A percentile compares a stretch with the other conserved stretches of the same genome.
phyloP scores from a whole-genome alignment of 306 rosid species.

The Inga oerstediana region DNA sequence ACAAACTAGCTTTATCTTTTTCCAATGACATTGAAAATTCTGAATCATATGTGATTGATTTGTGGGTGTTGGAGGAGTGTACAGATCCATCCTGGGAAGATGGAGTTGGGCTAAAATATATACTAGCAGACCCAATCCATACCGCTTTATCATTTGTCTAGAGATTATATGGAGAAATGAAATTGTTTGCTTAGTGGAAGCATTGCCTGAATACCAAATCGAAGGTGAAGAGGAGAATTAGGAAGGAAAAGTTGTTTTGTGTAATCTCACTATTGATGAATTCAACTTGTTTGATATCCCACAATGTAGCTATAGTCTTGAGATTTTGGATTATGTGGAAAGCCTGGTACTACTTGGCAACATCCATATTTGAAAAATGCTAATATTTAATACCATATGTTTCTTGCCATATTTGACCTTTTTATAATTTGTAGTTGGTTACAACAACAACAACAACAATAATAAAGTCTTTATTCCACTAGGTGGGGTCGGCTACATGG shows the following conservation, averaged over 20 bases:
- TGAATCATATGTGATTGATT: neutral
- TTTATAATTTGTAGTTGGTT: no score
- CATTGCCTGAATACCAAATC: no score
- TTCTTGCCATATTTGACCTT: neutral
- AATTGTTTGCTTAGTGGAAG: neutral
- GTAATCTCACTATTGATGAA: no score
- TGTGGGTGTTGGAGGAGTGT: neutral
- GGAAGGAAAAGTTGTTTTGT: no score
- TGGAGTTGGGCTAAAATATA: neutral
- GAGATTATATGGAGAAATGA: neutral
- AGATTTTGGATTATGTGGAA: neutral
- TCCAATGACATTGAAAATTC: neutral
- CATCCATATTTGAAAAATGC: neutral
- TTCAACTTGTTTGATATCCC: no score
- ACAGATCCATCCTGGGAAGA: neutral
- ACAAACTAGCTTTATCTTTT: neutral
- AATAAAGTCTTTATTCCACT: no score
- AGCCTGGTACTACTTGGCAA: no score
- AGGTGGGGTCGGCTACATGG: no score
- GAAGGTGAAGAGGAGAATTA: no score
- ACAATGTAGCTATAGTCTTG: no score
- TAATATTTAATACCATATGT: neutral
- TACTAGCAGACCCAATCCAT: neutral
- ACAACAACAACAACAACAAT: no score
- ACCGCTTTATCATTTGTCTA: neutral